Conservation (phyloP, 495 filamentous ascomycete genomes). For the Gamarada debralockiae region DNA sequence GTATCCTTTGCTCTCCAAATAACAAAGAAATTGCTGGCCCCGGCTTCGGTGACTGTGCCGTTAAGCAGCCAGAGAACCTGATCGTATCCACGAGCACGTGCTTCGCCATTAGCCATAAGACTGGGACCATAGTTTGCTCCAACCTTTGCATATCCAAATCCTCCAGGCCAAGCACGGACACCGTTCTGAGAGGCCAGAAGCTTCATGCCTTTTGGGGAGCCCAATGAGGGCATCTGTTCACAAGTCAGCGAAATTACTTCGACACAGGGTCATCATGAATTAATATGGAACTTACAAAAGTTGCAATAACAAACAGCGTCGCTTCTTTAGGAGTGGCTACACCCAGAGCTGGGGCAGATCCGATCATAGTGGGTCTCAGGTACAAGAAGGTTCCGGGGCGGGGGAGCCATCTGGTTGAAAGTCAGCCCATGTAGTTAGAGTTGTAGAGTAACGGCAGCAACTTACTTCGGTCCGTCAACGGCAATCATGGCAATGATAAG, state of each 20-base stretch:
- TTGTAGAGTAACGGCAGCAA: too few species aligned
- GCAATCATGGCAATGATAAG: constrained; percentile 69
- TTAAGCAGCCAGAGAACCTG: constrained; percentile 93
- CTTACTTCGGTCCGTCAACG: constrained; percentile 63
- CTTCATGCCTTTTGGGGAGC: constrained; percentile 58
- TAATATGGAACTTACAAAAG: constrained; percentile 23
- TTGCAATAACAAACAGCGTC: constrained; percentile 75
- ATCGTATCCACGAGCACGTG: constrained; percentile 65
- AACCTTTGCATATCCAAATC: constrained; percentile 86
- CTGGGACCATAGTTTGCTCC: constrained; percentile 89
- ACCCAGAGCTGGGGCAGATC: constrained; percentile 71
- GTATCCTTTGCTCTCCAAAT: constrained; percentile 64
- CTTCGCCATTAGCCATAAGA: constrained; percentile 70
- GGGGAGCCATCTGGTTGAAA: too few species aligned
- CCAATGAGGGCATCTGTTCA: constrained; percentile 60
- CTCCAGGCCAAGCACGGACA: constrained; percentile 88
- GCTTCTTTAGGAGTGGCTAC: constrained; percentile 80
- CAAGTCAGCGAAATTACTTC: neutral
- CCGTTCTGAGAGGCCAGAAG: constrained; percentile 74
- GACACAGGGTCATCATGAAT: neutral
- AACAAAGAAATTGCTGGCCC: constrained; percentile 91
- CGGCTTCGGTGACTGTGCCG: constrained; percentile 80
- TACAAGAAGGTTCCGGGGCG: constrained; percentile 70
- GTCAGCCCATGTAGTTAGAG: too few species aligned
- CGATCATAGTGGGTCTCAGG: constrained; percentile 78